phyloP scores from a whole-genome alignment of 2,329 filamentous ascomycete species.

The Plenodomus tracheiphilus region DNA sequence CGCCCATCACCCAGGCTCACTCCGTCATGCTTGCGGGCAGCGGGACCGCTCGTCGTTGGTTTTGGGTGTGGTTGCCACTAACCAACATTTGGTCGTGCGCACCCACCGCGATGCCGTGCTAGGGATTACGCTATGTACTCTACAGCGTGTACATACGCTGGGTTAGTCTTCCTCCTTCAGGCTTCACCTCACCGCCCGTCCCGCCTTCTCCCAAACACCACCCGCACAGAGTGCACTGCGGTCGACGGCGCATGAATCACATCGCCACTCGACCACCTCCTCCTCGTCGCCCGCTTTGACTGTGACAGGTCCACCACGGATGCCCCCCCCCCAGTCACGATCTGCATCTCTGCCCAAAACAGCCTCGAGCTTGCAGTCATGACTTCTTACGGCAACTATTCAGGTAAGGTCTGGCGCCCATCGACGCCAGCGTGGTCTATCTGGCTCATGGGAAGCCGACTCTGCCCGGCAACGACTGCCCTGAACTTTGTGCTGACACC shows the following conservation, averaged over 20 bases:
- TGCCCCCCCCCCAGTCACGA: constrained; percentile 18
- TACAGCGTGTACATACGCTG: no score
- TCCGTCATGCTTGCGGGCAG: no score
- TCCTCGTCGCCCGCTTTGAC: constrained; percentile 1
- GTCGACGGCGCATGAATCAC: constrained; percentile 17
- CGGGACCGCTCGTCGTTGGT: constrained; percentile 2
- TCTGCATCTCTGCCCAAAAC: constrained; percentile 23
- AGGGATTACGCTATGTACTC: constrained; percentile 2
- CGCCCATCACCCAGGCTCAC: no score
- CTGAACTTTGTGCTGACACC: constrained; percentile 14
- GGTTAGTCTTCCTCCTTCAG: neutral
- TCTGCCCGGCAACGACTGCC: constrained; percentile 23
- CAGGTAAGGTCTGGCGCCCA: constrained; percentile 17
- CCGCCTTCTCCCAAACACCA: constrained; percentile 4
- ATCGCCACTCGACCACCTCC: constrained; percentile 17
- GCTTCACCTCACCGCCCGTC: constrained; percentile 12
- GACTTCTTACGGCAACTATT: constrained; percentile 41
- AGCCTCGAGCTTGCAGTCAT: constrained; percentile 19
- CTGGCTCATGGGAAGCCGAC: constrained; percentile 13
- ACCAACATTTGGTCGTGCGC: neutral
- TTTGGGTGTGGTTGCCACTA: constrained; percentile 14
- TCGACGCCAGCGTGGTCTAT: constrained; percentile 13
- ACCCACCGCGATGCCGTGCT: constrained; percentile 9
- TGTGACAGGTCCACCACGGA: constrained; percentile 11
- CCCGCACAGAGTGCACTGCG: constrained; percentile 10